Evolutionary conservation across 2,329 filamentous ascomycete species (phyloP).

Genomic region (Emmonsiellopsis sp.): DNA sequence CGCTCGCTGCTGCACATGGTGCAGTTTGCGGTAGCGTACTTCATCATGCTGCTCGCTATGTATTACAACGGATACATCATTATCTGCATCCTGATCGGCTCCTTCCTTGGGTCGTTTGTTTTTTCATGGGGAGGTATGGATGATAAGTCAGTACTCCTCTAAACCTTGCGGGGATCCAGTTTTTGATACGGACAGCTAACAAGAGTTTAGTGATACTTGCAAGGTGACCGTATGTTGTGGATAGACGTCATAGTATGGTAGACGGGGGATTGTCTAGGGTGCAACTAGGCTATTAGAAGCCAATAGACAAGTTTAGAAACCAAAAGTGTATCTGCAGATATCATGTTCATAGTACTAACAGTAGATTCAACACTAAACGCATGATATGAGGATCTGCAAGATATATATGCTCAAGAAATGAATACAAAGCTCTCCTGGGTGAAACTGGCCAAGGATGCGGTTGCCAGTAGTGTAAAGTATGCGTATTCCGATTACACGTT

Average conservation of each 20-base stretch:
- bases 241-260: neutral
- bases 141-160: conserved; percentile 12
- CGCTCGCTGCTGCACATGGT: conserved; percentile 59
- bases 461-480: neutral
- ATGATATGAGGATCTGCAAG: no score
- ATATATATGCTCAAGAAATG: no score
- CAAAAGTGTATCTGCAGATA: no score
- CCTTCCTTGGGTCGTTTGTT: conserved; percentile 61
- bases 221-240: conserved; percentile 19
- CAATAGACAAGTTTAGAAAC: no score
- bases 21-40: conserved; percentile 67
- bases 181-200: neutral
- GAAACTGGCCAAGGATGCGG: no score
- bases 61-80: conserved; percentile 66
- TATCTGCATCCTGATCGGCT: conserved; percentile 69
- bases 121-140: conserved; percentile 56
- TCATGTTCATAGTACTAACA: no score
- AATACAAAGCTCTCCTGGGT: no score
- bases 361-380: no score
- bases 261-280: neutral
- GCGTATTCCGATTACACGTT: neutral
- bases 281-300: no score
- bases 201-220: conserved; percentile 12
- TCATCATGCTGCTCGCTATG: conserved; percentile 63
- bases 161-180: neutral